Evolutionary conservation across 495 filamentous ascomycete genomes (phyloP), one percentile per base, ranked within the genome.

Genomic region (Trichoderma orchidacearum): DNA sequence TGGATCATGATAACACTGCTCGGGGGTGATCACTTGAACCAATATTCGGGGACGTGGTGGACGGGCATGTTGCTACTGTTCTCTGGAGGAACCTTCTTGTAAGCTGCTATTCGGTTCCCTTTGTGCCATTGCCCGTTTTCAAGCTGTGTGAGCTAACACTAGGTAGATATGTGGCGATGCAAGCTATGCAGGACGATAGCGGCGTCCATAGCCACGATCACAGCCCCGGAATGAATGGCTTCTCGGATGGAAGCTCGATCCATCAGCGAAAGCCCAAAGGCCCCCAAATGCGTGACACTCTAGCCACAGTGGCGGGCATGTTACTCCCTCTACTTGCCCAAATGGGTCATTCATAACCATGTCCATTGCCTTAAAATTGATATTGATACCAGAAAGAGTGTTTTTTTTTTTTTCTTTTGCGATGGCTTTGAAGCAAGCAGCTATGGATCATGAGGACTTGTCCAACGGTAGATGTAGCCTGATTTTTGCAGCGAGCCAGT

Each of bases 1-100:
- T 98, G 91, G 75, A 65, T 86, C 17, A 70, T 90, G 54, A 84
- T 94, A 3, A 79, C 85, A 51, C 59, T 90, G 38, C 65, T 95
- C 1, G 89, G 89, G 2, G 79, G 76, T 3, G 70, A 65, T 25
- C 65, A 68, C 27, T 65, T 69, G 52, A 71, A 74, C 21, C 71
- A 71, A 30, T 60, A 70, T 21, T 58, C 63, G 28, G 75, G 72
- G 17, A 77, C 79, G 62, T 97, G 89, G 86, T 92, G 88, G 75
- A 98, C 94, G 2, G 93, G 94, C 7, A 85, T 96, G 67, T 70
- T 97, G 52, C 70, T 98, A 12, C 70, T 97, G 25, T 98, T 98
- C 66, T 94, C 88, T 13, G 93, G 84, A 1, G 93, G 93, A 15
- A 98, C 93, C 3, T 98, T 98, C 67, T 73, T 98, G 89, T 96